Conservation (phyloP, 257 asterid species). For the Coffea eugenioides region DNA sequence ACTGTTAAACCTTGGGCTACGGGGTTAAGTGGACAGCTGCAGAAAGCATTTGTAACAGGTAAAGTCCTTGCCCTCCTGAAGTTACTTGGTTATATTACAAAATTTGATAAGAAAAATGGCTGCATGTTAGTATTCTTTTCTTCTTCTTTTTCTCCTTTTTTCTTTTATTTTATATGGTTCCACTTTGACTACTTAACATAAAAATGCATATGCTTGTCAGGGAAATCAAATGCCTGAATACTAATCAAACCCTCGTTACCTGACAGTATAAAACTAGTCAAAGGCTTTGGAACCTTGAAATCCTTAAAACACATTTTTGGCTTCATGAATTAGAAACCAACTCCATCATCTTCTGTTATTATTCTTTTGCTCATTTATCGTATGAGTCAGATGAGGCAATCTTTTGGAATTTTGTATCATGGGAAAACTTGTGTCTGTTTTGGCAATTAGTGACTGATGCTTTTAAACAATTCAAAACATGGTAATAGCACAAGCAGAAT, state of each 20-base stretch:
- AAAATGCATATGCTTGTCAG: neutral
- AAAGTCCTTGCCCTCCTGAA: neutral
- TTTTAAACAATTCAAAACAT: neutral
- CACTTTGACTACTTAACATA: neutral
- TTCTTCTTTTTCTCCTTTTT: no score
- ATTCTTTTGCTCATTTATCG: neutral
- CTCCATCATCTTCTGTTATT: neutral
- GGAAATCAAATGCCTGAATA: neutral
- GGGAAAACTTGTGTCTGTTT: neutral
- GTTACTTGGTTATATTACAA: neutral
- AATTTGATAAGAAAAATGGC: neutral
- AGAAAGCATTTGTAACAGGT: constrained; percentile 44
- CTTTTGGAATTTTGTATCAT: neutral
- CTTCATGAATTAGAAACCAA: neutral
- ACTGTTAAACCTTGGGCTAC: constrained; percentile 40
- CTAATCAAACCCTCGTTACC: neutral
- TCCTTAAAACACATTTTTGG: neutral
- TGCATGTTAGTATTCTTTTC: neutral
- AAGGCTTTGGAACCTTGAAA: neutral
- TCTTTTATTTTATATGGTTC: no score
- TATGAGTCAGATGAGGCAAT: neutral
- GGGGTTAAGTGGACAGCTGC: constrained; percentile 38
- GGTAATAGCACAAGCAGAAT: neutral
- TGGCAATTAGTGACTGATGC: neutral
- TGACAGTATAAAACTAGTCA: neutral